A percentile compares a stretch with the other conserved stretches of the same genome.
phyloP scores from a whole-genome alignment of 495 filamentous ascomycete species.

The Elasticomyces elasticus region DNA sequence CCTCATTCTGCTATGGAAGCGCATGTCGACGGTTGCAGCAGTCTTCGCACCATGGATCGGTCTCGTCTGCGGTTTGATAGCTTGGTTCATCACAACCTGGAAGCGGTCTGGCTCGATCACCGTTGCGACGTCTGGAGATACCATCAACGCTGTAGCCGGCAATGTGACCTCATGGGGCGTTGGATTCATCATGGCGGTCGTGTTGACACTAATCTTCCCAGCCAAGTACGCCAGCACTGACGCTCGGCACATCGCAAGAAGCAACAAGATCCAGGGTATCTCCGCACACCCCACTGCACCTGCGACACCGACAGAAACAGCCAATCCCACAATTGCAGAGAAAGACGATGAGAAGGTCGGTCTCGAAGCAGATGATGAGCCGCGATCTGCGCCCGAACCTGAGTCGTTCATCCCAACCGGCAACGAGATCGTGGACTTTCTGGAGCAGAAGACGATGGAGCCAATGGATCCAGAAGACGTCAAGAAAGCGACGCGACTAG shows the following conservation, averaged over 20 bases:
- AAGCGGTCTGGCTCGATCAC: constrained; percentile 29
- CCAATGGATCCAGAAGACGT: constrained; percentile 34
- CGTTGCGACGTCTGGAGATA: constrained; percentile 31
- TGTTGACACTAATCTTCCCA: constrained; percentile 32
- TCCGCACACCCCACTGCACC: not conserved
- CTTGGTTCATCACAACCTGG: constrained; percentile 33
- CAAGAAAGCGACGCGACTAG: constrained; percentile 27
- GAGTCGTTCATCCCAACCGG: constrained; percentile 18
- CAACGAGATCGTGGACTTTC: constrained; percentile 36
- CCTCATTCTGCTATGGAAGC: constrained; percentile 34
- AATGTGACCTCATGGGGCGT: constrained; percentile 32
- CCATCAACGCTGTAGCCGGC: constrained; percentile 35
- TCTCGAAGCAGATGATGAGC: not conserved
- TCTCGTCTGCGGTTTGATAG: constrained; percentile 25
- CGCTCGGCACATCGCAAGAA: constrained; percentile 21
- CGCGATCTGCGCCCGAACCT: constrained; percentile 3
- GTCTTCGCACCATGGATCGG: constrained; percentile 31
- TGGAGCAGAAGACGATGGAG: constrained; percentile 31
- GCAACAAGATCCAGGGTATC: constrained; percentile 31
- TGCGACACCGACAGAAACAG: not conserved
- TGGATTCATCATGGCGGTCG: constrained; percentile 30
- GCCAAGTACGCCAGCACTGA: constrained; percentile 24
- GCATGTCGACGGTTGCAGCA: constrained; percentile 32
- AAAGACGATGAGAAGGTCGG: constrained; percentile 2
- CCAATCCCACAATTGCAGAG: not conserved